Base-by-base conservation (phyloP, 495 filamentous ascomycete genomes). In the Podospora didyma region DNA sequence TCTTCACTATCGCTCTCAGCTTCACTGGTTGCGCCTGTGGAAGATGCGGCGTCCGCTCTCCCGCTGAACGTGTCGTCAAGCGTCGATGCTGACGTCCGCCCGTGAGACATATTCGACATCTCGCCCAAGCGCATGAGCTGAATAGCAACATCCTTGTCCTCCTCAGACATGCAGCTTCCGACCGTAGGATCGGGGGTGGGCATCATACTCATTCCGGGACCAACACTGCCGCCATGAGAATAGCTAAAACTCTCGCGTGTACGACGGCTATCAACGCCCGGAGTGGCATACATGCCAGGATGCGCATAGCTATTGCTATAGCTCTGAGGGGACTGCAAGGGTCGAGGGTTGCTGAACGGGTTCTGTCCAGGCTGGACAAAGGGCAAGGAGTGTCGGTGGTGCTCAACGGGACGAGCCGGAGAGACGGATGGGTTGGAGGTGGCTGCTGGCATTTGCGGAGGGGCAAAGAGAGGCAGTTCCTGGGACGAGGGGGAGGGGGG, bases 131-230 rank as follows among this genome's bases (percentile, higher is more conserved):
- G 87, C 83, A 98, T 97, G 60, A 98, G 79, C 69, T 97, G 92
- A 67, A 96, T 84, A 48, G 94, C 94, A 62, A 96, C 94, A 73
- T 98, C 95, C 66, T 97, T 94, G 68, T 98, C 94, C 68, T 98
- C 94, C 68, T 98, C 94, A 3, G 93, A 97, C 66, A 97, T 92
- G 63, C 87, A 93, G 74, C 92, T 97, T 35, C 89, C 88, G 57
- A 96, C 87, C 14, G 95, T 97, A 11, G 92, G 92, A 58, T 96
- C 93, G 4, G 94, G 95, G 3, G 95, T 97, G 7, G 91, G 92
- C 55, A 96, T 76, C 60, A 90, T 80, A n/a, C 82, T 85, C 51
- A 53, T 28, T 57, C 66, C 51, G 69, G 77, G 41, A 56, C 62
- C 46, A 2, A 62, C 53, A 31, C 73, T 73, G 9, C 50, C 48